Conservation (phyloP, 768 basidiomycete species). For the Austroboletus eburneus region DNA sequence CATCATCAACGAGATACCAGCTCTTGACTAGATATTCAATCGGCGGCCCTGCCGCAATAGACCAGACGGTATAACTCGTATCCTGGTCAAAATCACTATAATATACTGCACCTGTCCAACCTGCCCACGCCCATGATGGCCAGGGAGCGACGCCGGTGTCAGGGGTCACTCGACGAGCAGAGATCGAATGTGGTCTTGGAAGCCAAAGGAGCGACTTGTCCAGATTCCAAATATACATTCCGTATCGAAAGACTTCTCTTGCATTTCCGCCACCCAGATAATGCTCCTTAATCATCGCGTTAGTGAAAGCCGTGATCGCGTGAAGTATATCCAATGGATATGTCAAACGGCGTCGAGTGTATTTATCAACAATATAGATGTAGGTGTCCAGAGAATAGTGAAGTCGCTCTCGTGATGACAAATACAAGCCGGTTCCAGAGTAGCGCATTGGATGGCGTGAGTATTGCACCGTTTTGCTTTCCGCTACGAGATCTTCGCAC, state of each 20-base stretch:
- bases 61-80: no score
- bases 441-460: constrained; percentile 8
- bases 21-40: constrained; percentile 14
- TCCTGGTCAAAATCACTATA: background rate
- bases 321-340: background rate
- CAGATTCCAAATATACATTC: background rate
- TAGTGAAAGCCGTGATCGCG: background rate
- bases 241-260: background rate
- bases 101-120: constrained; percentile 19
- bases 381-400: background rate
- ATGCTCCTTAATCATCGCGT: background rate
- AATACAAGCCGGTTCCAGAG: no score
- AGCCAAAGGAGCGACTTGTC: constrained; percentile 22
- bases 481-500: constrained; percentile 22
- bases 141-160: background rate
- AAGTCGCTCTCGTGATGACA: no score
- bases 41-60: background rate
- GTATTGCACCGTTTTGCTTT: constrained; percentile 3
- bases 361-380: background rate
- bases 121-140: constrained; percentile 27
- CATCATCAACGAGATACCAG: constrained; percentile 17
- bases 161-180: constrained; percentile 6
- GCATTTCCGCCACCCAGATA: background rate
- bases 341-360: background rate
- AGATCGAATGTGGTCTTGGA: constrained; percentile 9